Evolutionary conservation across 2,329 filamentous ascomycete genomes (phyloP), one percentile per base, ranked within the genome.

Genomic region (Arthroderma uncinatum): DNA sequence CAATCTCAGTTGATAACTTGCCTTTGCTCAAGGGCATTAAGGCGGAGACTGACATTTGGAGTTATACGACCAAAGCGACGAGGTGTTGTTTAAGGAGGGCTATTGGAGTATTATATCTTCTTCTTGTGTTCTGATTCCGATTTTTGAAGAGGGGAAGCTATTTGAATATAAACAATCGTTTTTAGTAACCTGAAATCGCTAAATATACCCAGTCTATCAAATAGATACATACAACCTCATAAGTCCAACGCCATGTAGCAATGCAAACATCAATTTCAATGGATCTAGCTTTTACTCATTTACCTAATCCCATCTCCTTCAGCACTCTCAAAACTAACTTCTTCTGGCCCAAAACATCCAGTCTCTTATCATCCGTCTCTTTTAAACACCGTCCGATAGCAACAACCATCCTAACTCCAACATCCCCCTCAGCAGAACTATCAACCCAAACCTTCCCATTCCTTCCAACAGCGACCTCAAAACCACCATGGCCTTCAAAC

Each of bases 361-460:
- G 60, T 19, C 68, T 66, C 56, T 79, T 79, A 66, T 85, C 80
- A 68, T 97, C 91, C n/a, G 85, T 86, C 68, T 88, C 82, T 65
- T 80, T 79, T 52, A 98, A 75, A 44, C 89, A 87, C 63, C 82
- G 82, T 0, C 91, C 92, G 57, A 97, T 87, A 0, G 83, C 80
- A 60, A 95, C 75, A 6, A 90, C 85, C 33, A 83, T 84, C 73
- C 81, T 86, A 37, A 85, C 74, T 12, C 69, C 67, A 57, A 60
- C 63, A 30, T 72, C 70, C 60, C 78, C 86, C 28, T 86, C 87
- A 58, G 72, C 71, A 4, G 73, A 71, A 63, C 86, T 90, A 67
- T 92, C 85, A 12, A 97, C 87, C 90, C 93, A 97, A 21, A 97
- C 81, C 70, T 83, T 85, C 40, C 93, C 93, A 71, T 98, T 98